A percentile compares a stretch with the other conserved stretches of the same genome.
phyloP scores from a whole-genome alignment of 495 filamentous ascomycete species.

The Penicillium malachiteum region DNA sequence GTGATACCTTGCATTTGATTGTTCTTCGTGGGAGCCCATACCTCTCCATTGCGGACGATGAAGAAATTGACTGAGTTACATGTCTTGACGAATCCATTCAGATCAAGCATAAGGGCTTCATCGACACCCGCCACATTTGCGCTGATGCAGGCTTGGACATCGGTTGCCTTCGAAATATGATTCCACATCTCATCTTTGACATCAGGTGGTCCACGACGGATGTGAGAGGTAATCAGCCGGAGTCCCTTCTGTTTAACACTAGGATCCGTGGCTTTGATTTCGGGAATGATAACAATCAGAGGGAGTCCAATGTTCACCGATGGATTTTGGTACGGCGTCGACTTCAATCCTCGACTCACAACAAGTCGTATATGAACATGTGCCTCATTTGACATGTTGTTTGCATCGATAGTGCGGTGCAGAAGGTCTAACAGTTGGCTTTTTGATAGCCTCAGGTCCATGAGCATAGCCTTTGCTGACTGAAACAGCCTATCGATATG shows the following conservation, averaged over 20 bases:
- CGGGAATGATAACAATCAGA: slow-evolving; percentile 3
- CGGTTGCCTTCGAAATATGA: slow-evolving; percentile 1
- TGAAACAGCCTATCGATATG: slow-evolving; percentile 1
- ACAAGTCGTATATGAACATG: not conserved
- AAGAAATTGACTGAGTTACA: slow-evolving; percentile 1
- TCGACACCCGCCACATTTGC: slow-evolving; percentile 1
- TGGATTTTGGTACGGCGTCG: slow-evolving; percentile 1
- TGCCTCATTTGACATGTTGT: not conserved
- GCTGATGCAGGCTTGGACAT: slow-evolving; percentile 2
- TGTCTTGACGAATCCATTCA: slow-evolving; percentile 1
- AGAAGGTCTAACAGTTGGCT: not conserved
- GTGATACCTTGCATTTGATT: slow-evolving; percentile 4
- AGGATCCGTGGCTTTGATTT: not conserved
- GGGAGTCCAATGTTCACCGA: slow-evolving; percentile 1
- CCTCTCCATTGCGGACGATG: slow-evolving; percentile 3
- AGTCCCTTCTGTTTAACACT: not conserved
- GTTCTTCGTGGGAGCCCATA: not conserved
- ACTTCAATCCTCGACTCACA: slow-evolving; percentile 4
- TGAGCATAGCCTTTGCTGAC: slow-evolving; percentile 2
- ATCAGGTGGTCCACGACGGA: not conserved
- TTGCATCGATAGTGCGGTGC: not conserved
- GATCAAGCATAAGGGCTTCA: not conserved
- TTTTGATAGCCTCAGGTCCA: slow-evolving; percentile 1
- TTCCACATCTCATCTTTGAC: slow-evolving; percentile 5
- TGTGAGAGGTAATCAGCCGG: not conserved